A percentile compares a stretch with the other conserved stretches of the same genome.
Evolutionary conservation across 1,284 basidiomycete genomes (phyloP).

Genomic region (Earliella scabrosa): DNA sequence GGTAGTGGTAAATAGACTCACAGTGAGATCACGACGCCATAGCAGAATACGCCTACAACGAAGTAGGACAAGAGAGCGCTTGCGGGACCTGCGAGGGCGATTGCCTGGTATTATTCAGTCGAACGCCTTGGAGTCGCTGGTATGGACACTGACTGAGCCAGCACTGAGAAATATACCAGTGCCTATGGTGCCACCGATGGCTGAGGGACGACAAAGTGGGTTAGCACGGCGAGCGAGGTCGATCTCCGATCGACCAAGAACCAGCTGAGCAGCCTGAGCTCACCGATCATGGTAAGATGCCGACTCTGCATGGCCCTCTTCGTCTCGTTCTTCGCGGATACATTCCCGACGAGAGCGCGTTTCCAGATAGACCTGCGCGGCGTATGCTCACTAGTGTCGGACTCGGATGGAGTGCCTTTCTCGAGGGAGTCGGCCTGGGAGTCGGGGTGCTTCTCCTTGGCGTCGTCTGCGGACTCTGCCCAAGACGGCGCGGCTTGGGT

Average conservation of each 20-base stretch:
- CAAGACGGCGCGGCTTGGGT: constrained; percentile 13
- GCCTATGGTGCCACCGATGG: constrained; percentile 53
- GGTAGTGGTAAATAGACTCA: constrained; percentile 31
- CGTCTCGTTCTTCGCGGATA: constrained; percentile 31
- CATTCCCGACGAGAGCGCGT: constrained; percentile 28
- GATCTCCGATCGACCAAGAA: no score
- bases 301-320: constrained; percentile 45
- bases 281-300: constrained; percentile 50
- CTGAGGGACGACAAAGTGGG: constrained; percentile 22
- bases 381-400: background rate
- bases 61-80: constrained; percentile 54
- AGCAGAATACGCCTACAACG: constrained; percentile 56
- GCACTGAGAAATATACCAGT: constrained; percentile 60
- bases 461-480: constrained; percentile 12
- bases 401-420: constrained; percentile 12
- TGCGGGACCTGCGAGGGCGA: constrained; percentile 51
- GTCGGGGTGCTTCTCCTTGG: constrained; percentile 11
- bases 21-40: constrained; percentile 55
- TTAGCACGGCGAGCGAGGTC: background rate
- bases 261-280: no score
- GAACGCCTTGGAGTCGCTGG: background rate
- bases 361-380: constrained; percentile 26
- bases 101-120: constrained; percentile 32
- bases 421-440: constrained; percentile 9
- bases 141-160: constrained; percentile 41